Base-by-base conservation (phyloP, 306 rosid genomes). In the Gynostemma pentaphyllum region DNA sequence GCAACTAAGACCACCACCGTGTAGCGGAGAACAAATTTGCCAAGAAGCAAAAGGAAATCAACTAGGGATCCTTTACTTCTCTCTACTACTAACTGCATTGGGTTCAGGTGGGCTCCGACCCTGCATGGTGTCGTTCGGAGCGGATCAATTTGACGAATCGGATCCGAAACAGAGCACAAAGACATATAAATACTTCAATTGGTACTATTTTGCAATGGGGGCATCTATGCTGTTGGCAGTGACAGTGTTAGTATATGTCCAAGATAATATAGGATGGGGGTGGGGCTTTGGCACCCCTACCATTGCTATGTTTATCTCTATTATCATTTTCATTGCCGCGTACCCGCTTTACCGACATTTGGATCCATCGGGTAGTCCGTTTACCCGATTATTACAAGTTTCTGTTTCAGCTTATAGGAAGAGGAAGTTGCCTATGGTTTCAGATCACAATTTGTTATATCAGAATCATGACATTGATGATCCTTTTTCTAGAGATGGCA, bases 71-170 rank as follows among this genome's bases (percentile, higher is more conserved):
- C 83, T 94, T 0, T 86, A 94, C 24, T 37, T 36, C 0, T 82
- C 94, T 49, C 81, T 94, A 1, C 26, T 88, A 0, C 67, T 94
- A 0, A 69, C 82, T 4, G 95, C 99, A 0, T 1, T 94, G 2
- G 99, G 97, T 56, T 78, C 99, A 2, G 99, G 99, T 1, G 99
- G 99, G 40, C 88, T 88, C 83, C 95, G 99, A 41, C 99, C 99
- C 62, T 94, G 99, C 6, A 90, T 94, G 1, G 95, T 94, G 12
- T 82, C 99, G 4, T 94, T 94, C 62, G 99, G 99, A 24, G 99
- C 99, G 0, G 99, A 92, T 49, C 99, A 92, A 55, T 82, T 92
- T 2, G 94, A 92, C 41, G 96, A 84, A 14, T 44, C 76, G 15
- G 99, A 92, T 68, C 82, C 90, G 0, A 80, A 85, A 9, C 85